Percentiles rank a stretch among this genome's conserved stretches.
phyloP scores from a whole-genome alignment of 768 basidiomycete species.

The Lyophyllum shimeji region DNA sequence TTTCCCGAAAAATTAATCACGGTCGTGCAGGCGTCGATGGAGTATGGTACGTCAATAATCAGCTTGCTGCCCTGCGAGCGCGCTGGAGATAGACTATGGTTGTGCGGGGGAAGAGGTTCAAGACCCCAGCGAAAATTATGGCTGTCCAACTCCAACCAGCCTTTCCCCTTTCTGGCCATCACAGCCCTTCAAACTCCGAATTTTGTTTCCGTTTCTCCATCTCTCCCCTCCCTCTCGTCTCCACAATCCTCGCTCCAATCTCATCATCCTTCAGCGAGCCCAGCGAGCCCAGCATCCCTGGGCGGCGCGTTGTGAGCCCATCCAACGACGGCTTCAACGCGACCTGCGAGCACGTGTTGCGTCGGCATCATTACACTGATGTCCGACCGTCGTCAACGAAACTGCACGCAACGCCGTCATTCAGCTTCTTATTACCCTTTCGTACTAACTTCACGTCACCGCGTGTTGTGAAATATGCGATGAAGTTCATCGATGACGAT shows the following conservation, averaged over 20 bases:
- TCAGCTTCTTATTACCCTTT: neutral
- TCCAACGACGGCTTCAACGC: neutral
- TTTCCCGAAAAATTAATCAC: slow-evolving; percentile 42
- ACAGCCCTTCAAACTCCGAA: slow-evolving; percentile 30
- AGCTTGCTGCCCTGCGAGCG: neutral
- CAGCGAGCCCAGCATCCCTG: neutral
- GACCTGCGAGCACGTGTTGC: slow-evolving; percentile 4
- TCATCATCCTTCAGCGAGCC: neutral
- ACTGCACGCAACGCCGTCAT: neutral
- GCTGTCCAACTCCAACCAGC: slow-evolving; percentile 17
- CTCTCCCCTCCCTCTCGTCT: neutral
- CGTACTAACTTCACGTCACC: slow-evolving; percentile 1
- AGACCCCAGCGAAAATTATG: slow-evolving; percentile 14
- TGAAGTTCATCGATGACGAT: slow-evolving; percentile 15
- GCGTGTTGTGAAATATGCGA: neutral
- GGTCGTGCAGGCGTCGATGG: slow-evolving; percentile 10
- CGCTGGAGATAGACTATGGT: neutral
- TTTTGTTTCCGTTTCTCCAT: neutral
- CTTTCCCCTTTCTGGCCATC: slow-evolving; percentile 21
- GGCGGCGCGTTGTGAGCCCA: neutral
- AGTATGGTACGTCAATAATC: neutral
- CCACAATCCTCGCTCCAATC: neutral
- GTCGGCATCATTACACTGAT: slow-evolving; percentile 11
- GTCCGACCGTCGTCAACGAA: slow-evolving; percentile 11
- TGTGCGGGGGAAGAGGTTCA: slow-evolving; percentile 3